These are phyloP conservation scores for Cyclotella atomus DNA, from an alignment of 108 stramenopile genomes.

Conservation along the genomic window DNA sequence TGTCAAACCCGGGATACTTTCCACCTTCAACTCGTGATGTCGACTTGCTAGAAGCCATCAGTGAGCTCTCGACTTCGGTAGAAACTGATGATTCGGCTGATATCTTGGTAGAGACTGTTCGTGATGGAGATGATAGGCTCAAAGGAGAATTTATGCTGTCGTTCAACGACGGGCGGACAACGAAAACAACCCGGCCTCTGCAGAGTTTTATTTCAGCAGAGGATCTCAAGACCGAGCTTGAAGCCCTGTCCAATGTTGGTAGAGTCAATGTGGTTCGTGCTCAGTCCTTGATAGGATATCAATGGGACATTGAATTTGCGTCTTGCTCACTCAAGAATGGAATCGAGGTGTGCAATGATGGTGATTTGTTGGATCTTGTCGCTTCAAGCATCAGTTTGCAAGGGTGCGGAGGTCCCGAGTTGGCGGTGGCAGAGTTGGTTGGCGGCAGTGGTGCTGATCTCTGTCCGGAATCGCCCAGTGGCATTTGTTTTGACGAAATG, in stretches of 20 bases:
- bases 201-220: constrained; percentile 63
- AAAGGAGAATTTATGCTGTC: constrained; percentile 63
- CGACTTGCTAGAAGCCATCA: constrained; percentile 47
- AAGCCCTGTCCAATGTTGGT: constrained; percentile 69
- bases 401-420: constrained; percentile 51
- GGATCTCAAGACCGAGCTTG: constrained; percentile 62
- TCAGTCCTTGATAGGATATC: constrained; percentile 52
- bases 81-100: constrained; percentile 25
- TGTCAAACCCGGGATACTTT: constrained; percentile 82
- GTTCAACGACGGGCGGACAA: constrained; percentile 40
- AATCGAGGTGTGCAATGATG: constrained; percentile 76
- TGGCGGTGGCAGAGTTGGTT: constrained; percentile 32
- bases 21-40: constrained; percentile 70
- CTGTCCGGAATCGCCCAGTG: constrained; percentile 47
- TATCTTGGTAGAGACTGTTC: constrained; percentile 19
- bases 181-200: constrained; percentile 51
- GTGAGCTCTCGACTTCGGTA: constrained; percentile 40
- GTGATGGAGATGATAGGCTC: constrained; percentile 43
- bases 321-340: constrained; percentile 56
- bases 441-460: constrained; percentile 56
- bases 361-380: constrained; percentile 57
- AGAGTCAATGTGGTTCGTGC: constrained; percentile 62
- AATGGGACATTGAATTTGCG: constrained; percentile 82
- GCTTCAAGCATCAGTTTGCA: constrained; percentile 41
- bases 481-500: constrained; percentile 48